Base-by-base conservation (phyloP, 2,329 filamentous ascomycete genomes). In the Meredithiella fracta region DNA sequence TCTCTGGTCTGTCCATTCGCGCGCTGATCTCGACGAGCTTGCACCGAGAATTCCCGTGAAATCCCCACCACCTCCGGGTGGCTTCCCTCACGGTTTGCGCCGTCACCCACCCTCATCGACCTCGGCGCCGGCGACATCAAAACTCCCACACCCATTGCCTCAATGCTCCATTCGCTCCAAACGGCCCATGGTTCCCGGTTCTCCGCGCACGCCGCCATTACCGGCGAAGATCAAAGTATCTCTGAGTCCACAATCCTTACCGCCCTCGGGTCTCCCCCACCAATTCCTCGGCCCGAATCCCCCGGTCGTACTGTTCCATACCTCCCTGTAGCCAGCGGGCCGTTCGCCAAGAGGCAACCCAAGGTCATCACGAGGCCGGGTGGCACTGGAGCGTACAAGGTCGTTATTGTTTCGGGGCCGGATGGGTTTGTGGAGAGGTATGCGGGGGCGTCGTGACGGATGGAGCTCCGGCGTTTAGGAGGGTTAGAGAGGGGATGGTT, bases 321-420 rank as follows among this genome's bases (percentile, higher is more conserved):
- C 58, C 58, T 25, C 65, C 66, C 60, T 56, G 60, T 3, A 69
- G 67, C 59, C 60, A 60, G 1, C 50, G 60, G 8, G 57, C 54
- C 1, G 50, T 60, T 55, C 44, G 53, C 51, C 3, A 55, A 58
- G 47, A 47, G 51, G 38, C 55, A 57, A 20, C 58, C 55, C n/a
- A 59, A 59, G 51, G 52, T 59, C 7, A 52, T 57, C 1, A 38
- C 55, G 15, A 50, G 53, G 17, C 55, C 62, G 4, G 62, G 63
- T 8, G 56, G 9, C 42, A 53, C 9, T 63, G 68, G 1, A 74
- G 77, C 1, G 78, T 59, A 76, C 60, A 82, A 81, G 59, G 66
- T 95, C 20, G 72, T 96, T n/a, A 73, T 95, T 56, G 78, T 97
- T 1, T 94, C 89, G 0, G 92, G 92, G 0, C 91, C 92, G 0